A percentile compares a stretch with the other conserved stretches of the same genome.
phyloP scores from a whole-genome alignment of 2,329 filamentous ascomycete genomes.

The Cercospora zeina region DNA sequence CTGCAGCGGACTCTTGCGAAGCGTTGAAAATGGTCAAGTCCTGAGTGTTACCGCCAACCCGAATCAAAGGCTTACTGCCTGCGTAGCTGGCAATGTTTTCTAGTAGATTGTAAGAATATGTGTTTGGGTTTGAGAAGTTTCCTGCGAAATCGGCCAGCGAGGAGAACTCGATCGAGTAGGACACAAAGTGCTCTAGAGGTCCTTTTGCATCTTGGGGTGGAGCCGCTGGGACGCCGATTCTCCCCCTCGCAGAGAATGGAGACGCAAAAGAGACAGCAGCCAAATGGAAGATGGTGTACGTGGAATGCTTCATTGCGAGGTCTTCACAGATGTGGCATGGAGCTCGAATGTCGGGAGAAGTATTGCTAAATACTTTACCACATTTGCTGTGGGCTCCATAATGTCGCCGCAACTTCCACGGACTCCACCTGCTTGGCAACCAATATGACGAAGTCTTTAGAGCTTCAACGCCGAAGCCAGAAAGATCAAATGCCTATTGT shows the following conservation, averaged over 20 bases:
- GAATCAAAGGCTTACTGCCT: conserved; percentile 60
- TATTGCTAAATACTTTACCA: not conserved
- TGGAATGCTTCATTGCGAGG: not conserved
- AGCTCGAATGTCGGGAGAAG: not conserved
- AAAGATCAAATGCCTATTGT: not conserved
- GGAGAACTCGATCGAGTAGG: conserved; percentile 55
- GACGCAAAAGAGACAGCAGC: not conserved
- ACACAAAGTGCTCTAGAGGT: conserved; percentile 51
- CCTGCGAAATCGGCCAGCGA: conserved; percentile 57
- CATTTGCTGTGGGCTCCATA: not conserved
- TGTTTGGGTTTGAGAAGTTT: conserved; percentile 58
- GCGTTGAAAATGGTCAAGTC: conserved; percentile 63
- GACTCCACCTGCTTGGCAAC: too few relatives aligned
- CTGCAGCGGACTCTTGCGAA: conserved; percentile 52
- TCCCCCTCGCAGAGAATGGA: not conserved
- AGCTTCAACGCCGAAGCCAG: too few relatives aligned
- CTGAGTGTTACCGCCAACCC: conserved; percentile 66
- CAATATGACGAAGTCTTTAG: too few relatives aligned
- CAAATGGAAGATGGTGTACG: not conserved
- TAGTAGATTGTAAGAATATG: conserved; percentile 61
- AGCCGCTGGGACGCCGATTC: conserved; percentile 47
- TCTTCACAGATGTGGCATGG: not conserved
- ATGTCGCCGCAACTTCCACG: not conserved
- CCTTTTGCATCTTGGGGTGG: conserved; percentile 34
- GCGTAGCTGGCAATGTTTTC: conserved; percentile 56